Conservation (phyloP, 1,284 basidiomycete genomes). For the Naganishia liquefaciens region DNA sequence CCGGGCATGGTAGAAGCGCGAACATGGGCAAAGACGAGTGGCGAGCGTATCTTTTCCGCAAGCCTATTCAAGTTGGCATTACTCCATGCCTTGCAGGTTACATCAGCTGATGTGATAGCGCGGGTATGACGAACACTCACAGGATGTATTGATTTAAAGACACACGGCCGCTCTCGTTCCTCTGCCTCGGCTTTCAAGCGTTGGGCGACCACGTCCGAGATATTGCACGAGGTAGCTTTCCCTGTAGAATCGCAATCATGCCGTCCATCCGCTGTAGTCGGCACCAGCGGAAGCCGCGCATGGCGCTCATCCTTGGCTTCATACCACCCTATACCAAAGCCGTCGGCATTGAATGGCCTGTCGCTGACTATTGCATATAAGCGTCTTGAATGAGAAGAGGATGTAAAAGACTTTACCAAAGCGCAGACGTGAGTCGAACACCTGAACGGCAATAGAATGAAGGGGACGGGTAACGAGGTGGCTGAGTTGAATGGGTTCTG, state of each 20-base stretch:
- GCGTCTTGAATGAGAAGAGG: constrained; percentile 1
- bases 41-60: constrained; percentile 92
- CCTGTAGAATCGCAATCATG: not conserved
- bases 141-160: constrained; percentile 94
- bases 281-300: too few relatives aligned
- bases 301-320: constrained; percentile 35
- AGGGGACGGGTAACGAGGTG: constrained; percentile 88
- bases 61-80: constrained; percentile 84
- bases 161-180: constrained; percentile 73
- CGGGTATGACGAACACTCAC: constrained; percentile 54
- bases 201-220: not conserved
- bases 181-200: constrained; percentile 18
- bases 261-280: not conserved
- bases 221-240: not conserved
- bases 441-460: constrained; percentile 95
- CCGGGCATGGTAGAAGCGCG: constrained; percentile 71
- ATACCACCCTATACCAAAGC: constrained; percentile 87
- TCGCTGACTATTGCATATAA: constrained; percentile 14
- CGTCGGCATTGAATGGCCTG: constrained; percentile 65
- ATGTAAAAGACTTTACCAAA: constrained; percentile 51
- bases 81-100: constrained; percentile 74
- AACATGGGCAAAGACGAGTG: constrained; percentile 89
- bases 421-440: constrained; percentile 84
- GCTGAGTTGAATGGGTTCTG: constrained; percentile 79
- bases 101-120: constrained; percentile 24